Evolutionary conservation across 2,329 filamentous ascomycete genomes (phyloP).

Genomic region (Botrytis fabae): DNA sequence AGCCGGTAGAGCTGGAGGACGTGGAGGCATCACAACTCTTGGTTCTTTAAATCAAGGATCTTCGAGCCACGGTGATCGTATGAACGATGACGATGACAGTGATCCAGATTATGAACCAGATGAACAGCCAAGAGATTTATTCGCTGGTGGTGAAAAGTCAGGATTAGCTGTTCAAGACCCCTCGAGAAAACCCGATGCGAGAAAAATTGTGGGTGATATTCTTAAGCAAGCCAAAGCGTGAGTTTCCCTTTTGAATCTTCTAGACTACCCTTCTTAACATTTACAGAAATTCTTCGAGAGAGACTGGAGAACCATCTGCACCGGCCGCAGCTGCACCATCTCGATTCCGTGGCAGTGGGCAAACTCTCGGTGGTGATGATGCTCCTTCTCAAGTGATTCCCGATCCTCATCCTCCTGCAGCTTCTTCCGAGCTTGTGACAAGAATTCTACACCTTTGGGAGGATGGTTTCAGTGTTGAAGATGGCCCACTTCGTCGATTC

Average conservation of each 20-base stretch:
- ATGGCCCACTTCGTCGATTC: conserved; percentile 74
- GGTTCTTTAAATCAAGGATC: conserved; percentile 46
- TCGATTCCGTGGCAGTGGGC: conserved; percentile 68
- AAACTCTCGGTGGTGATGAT: conserved; percentile 78
- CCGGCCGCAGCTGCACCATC: conserved; percentile 48
- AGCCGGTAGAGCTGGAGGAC: conserved; percentile 30
- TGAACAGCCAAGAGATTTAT: conserved; percentile 66
- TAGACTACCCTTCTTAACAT: background rate
- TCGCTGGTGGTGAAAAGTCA: conserved; percentile 84
- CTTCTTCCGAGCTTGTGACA: conserved; percentile 49
- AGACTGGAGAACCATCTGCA: conserved; percentile 53
- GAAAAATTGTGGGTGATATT: conserved; percentile 62
- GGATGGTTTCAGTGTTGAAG: conserved; percentile 83
- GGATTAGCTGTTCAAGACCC: conserved; percentile 68
- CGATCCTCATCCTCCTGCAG: conserved; percentile 51
- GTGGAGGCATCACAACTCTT: conserved; percentile 58
- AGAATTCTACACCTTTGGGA: conserved; percentile 78
- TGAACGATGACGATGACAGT: conserved; percentile 58
- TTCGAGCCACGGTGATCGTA: conserved; percentile 51
- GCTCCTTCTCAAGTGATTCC: conserved; percentile 67
- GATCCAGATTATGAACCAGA: conserved; percentile 57
- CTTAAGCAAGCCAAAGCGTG: conserved; percentile 64
- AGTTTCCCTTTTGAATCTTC: conserved; percentile 25
- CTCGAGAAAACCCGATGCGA: conserved; percentile 46
- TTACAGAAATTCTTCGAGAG: conserved; percentile 60